Evolutionary conservation across 2,329 filamentous ascomycete genomes (phyloP).

Genomic region (Gremmenia infestans): DNA sequence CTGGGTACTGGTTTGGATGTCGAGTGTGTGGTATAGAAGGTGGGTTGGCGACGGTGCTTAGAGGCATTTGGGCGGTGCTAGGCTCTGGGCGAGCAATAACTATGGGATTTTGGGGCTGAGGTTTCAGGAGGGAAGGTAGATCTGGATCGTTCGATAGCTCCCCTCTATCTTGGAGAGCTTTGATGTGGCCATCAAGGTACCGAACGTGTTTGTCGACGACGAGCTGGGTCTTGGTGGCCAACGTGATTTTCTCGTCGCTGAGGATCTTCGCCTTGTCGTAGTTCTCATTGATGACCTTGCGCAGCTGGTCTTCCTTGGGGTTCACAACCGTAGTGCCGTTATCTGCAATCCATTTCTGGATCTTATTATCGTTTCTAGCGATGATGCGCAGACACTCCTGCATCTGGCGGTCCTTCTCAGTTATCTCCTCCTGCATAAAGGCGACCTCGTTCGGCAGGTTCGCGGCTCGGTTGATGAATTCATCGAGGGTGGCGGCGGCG

Average conservation of each 20-base stretch:
- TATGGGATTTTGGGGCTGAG: conserved; percentile 47
- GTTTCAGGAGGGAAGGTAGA: conserved; percentile 56
- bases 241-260: conserved; percentile 67
- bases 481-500: conserved; percentile 67
- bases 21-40: conserved; percentile 20
- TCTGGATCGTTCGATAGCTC: conserved; percentile 49
- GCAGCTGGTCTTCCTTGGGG: conserved; percentile 67
- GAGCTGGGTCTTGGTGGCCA: conserved; percentile 59
- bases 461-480: conserved; percentile 69
- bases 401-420: conserved; percentile 71
- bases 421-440: conserved; percentile 78
- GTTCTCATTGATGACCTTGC: conserved; percentile 61
- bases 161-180: conserved; percentile 54
- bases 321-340: conserved; percentile 71
- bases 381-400: conserved; percentile 65
- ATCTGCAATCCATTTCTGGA: conserved; percentile 76
- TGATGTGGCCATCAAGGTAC: conserved; percentile 59
- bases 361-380: conserved; percentile 64
- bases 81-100: conserved; percentile 23
- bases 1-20: conserved; percentile 28
- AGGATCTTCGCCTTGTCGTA: conserved; percentile 65
- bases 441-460: conserved; percentile 79
- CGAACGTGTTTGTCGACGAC: conserved; percentile 58
- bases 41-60: conserved; percentile 23
- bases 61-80: conserved; percentile 17